A percentile compares a stretch with the other conserved stretches of the same genome.
Conservation (phyloP, 2,329 filamentous ascomycete species). For the Zelopaecilomyces penicillatus region DNA sequence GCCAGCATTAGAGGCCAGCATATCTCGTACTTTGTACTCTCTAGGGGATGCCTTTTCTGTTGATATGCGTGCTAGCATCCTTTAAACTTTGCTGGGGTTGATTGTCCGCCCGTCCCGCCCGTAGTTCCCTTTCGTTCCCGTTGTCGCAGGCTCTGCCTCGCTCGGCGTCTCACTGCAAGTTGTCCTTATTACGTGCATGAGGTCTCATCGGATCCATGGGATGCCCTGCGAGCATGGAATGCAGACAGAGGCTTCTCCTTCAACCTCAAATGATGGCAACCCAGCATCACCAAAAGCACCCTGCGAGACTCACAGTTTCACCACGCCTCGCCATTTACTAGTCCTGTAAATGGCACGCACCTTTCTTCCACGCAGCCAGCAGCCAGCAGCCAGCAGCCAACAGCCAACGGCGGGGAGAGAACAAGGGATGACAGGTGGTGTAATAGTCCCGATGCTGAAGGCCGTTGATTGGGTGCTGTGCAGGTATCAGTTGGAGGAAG, state of each 20-base stretch:
- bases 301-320: not conserved
- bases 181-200: too few relatives aligned
- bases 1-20: too few relatives aligned
- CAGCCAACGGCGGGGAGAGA: not conserved
- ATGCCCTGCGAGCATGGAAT: not conserved
- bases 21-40: too few relatives aligned
- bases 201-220: too few relatives aligned
- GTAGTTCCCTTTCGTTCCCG: too few relatives aligned
- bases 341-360: not conserved
- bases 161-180: too few relatives aligned
- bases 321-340: not conserved
- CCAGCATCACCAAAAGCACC: not conserved
- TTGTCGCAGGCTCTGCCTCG: too few relatives aligned
- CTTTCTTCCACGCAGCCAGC: not conserved
- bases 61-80: too few relatives aligned
- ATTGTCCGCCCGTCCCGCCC: too few relatives aligned
- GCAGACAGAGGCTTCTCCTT: conserved; percentile 2
- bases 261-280: conserved; percentile 1
- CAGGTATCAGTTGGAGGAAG: too few relatives aligned
- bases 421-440: conserved; percentile 1
- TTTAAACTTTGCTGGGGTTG: too few relatives aligned
- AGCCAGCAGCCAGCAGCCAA: not conserved
- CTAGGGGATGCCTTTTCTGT: too few relatives aligned
- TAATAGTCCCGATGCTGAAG: not conserved
- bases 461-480: not conserved